phyloP scores from a whole-genome alignment of 2,329 filamentous ascomycete species.

The Neopestalotiopsis clavispora region DNA sequence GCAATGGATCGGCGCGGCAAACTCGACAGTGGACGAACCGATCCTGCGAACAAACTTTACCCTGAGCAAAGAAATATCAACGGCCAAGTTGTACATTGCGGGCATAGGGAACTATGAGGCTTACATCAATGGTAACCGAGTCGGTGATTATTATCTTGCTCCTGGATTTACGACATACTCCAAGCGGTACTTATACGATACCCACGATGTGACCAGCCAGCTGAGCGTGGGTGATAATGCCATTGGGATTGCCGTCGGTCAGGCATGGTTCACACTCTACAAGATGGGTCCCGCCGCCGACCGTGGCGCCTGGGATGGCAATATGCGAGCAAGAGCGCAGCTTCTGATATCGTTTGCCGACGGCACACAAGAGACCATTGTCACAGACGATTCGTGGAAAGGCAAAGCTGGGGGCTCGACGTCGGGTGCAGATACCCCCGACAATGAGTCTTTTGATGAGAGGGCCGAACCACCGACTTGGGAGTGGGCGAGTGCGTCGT shows the following conservation, averaged over 20 bases:
- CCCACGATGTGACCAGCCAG: slow-evolving; percentile 52
- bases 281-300: not conserved
- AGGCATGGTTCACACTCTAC: slow-evolving; percentile 53
- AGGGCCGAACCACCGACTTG: not conserved
- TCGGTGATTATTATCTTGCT: slow-evolving; percentile 47
- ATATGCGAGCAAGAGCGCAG: slow-evolving; percentile 32
- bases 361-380: slow-evolving; percentile 26
- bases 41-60: not conserved
- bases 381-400: slow-evolving; percentile 37
- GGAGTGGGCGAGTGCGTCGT: not conserved
- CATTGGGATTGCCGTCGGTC: slow-evolving; percentile 52
- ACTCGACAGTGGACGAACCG: not conserved
- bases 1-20: not conserved
- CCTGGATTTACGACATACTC: slow-evolving; percentile 60
- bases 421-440: not conserved
- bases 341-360: slow-evolving; percentile 30
- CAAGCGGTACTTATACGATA: slow-evolving; percentile 56
- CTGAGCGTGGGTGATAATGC: slow-evolving; percentile 43
- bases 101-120: slow-evolving; percentile 50
- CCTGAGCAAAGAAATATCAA: not conserved
- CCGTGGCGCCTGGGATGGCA: slow-evolving; percentile 41
- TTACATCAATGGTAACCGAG: slow-evolving; percentile 49
- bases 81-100: slow-evolving; percentile 47
- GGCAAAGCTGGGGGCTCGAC: slow-evolving; percentile 16
- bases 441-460: not conserved